Evolutionary conservation across 108 stramenopile species (phyloP).

Genomic region (Schizochytrium sp.): DNA sequence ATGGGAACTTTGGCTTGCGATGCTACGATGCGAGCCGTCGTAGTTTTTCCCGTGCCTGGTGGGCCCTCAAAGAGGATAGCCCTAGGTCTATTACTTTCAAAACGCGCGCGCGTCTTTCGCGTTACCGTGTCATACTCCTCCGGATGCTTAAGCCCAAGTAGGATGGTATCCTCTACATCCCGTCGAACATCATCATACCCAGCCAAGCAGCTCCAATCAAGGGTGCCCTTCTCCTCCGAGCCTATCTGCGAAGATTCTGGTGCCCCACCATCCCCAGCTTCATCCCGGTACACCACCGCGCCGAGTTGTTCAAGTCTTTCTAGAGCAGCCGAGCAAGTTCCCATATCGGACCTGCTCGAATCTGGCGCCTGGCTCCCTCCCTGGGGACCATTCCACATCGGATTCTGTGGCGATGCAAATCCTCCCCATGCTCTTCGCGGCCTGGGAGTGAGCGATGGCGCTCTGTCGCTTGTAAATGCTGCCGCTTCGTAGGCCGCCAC

Average conservation of each 20-base stretch:
- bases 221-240: not conserved
- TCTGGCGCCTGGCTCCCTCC: not conserved
- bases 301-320: conserved; percentile 17
- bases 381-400: not conserved
- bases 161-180: conserved; percentile 50
- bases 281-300: conserved; percentile 44
- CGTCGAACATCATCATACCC: conserved; percentile 55
- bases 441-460: not conserved
- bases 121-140: conserved; percentile 59
- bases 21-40: conserved; percentile 62
- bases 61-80: conserved; percentile 60
- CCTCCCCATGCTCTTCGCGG: conserved; percentile 25
- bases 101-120: conserved; percentile 40
- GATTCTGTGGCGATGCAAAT: not conserved
- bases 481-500: conserved; percentile 24
- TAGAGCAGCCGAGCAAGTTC: not conserved
- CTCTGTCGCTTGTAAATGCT: conserved; percentile 23
- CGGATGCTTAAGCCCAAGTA: conserved; percentile 58
- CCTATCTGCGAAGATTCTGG: not conserved
- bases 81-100: conserved; percentile 27
- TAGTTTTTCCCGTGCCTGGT: conserved; percentile 63
- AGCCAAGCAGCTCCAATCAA: conserved; percentile 61
- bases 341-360: not conserved
- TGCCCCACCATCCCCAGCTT: not conserved
- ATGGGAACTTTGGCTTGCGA: conserved; percentile 45